Base-by-base conservation (phyloP, 2,329 filamentous ascomycete genomes). In the Neonectria neomacrospora region DNA sequence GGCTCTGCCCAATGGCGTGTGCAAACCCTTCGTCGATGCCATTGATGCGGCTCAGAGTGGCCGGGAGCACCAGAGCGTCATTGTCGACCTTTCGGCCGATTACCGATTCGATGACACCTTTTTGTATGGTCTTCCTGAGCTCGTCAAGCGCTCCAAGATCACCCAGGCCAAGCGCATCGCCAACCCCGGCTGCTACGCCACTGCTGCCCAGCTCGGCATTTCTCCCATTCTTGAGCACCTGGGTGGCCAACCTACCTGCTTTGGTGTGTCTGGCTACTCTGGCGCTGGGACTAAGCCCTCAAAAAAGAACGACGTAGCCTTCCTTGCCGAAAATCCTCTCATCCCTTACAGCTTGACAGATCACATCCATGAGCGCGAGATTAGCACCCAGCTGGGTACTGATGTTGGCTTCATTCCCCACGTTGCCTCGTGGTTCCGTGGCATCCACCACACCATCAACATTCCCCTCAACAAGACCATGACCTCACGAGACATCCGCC, bases 361-460 rank as follows among this genome's bases (percentile, higher is more conserved):
- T 71, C 96, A 98, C 81, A 92, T 98, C 66, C 96, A 98, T 81
- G 96, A 99, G 84, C 88, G 88, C 50, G 96, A 98, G 78, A 96
- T 98, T 67, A 91, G 90, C 75, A 77, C 82, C 55, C 94, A 97
- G 76, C 86, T 98, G 11, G 91, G 90, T 52, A 85, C 82, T 14
- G 81, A 87, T 18, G 89, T 97, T 11, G 91, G 90, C 6, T 99
- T 99, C 77, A 91, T 96, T 61, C 96, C 96, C 7, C 96, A 98
- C 78, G 94, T 97, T 23, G 93, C 94, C n/a, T 89, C 91, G 14
- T 98, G 94, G 95, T 98, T 98, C 87, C 91, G 96, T 76, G 95
- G 95, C 67, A 98, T 98, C 71, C 90, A 93, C 76, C 92, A 94
- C 80, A 95, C 94, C 41, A 94, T 98, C 79, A 94, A 89, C 75